These are phyloP conservation scores for Penicillium taxi DNA, from an alignment of 495 filamentous ascomycete species.

Conservation along the genomic window DNA sequence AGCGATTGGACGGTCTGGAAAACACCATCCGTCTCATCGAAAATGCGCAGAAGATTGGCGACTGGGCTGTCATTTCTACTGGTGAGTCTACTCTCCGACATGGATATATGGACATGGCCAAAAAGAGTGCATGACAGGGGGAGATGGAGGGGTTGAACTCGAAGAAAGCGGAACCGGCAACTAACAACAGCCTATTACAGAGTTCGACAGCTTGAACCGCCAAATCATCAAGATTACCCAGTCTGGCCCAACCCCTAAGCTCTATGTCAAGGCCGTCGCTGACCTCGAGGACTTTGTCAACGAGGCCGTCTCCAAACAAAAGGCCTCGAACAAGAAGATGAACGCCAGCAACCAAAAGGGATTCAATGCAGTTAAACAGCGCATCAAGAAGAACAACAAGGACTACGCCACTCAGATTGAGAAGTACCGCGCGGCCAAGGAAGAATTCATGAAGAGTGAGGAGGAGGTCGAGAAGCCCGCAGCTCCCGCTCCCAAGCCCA, in stretches of 20 bases:
- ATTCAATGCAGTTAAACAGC: constrained; percentile 92
- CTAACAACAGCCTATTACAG: constrained; percentile 37
- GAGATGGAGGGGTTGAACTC: neutral
- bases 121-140: neutral
- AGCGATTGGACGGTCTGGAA: constrained; percentile 89
- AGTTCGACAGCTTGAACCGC: constrained; percentile 96
- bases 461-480: constrained; percentile 52
- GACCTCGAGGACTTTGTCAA: constrained; percentile 95
- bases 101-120: neutral
- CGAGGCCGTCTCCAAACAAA: constrained; percentile 88
- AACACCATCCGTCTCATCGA: constrained; percentile 80
- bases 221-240: constrained; percentile 72
- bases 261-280: constrained; percentile 86
- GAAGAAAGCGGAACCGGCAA: constrained; percentile 4
- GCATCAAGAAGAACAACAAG: constrained; percentile 97
- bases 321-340: constrained; percentile 96
- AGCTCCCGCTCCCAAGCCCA: constrained; percentile 25
- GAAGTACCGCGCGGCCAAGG: constrained; percentile 74
- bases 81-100: constrained; percentile 46
- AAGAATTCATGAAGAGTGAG: constrained; percentile 78
- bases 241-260: constrained; percentile 69
- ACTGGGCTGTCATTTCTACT: constrained; percentile 87
- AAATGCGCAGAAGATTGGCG: constrained; percentile 93
- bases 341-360: constrained; percentile 91
- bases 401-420: constrained; percentile 84